Evolutionary conservation across 371 early-diverging fungal species (phyloP).

Genomic region (Fennellomyces sp.): DNA sequence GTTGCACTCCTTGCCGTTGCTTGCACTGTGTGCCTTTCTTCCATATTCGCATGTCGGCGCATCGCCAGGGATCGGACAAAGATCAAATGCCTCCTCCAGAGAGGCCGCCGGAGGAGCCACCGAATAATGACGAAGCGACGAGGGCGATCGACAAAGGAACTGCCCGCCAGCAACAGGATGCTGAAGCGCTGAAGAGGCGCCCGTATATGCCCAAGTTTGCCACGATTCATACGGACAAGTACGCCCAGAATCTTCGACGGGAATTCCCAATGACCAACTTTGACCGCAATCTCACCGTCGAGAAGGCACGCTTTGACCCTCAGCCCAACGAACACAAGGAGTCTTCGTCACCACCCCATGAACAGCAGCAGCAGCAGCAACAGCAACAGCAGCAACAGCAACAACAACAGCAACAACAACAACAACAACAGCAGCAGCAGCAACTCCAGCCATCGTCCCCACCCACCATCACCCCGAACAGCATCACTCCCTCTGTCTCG

Average conservation of each 20-base stretch:
- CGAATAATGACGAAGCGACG: not conserved
- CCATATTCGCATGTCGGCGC: not conserved
- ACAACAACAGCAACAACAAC: conserved; percentile 18
- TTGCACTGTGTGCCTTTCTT: not conserved
- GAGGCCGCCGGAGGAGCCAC: not conserved
- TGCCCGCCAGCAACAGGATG: not conserved
- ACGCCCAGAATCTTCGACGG: conserved; percentile 23
- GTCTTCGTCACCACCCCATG: conserved; percentile 15
- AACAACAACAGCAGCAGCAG: conserved; percentile 12
- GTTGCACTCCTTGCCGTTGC: not conserved
- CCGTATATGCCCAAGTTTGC: conserved; percentile 20
- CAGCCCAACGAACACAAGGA: conserved; percentile 20
- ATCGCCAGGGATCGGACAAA: not conserved
- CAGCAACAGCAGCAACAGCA: not conserved
- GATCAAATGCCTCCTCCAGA: not conserved
- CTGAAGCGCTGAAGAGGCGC: conserved; percentile 2
- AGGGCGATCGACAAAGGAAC: not conserved
- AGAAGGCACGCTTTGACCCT: conserved; percentile 41
- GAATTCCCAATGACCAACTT: conserved; percentile 30
- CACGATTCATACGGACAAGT: conserved; percentile 33
- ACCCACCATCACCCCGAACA: conserved; percentile 6
- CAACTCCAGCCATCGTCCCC: conserved; percentile 10
- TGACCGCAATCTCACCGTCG: conserved; percentile 41
- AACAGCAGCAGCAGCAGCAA: conserved; percentile 4
- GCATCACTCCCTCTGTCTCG: conserved; percentile 20